These are phyloP conservation scores for Cardamine occulta DNA, from an alignment of 345 rosid genomes.

Conservation along the genomic window DNA sequence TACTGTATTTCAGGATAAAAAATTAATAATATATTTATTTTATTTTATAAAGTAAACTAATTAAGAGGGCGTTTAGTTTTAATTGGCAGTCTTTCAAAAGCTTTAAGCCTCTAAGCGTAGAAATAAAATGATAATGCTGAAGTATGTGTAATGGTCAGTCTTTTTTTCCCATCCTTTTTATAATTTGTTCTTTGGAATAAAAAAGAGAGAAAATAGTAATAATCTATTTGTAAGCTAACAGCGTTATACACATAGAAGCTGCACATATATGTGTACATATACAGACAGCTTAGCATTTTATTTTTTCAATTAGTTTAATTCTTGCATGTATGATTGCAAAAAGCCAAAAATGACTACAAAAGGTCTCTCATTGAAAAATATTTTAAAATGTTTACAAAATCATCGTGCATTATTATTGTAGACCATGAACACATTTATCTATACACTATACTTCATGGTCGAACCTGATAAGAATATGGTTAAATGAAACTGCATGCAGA, in stretches of 20 bases:
- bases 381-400: neutral
- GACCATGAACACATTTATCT: constrained; percentile 18
- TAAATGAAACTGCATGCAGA: no score
- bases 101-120: neutral
- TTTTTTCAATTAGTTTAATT: constrained; percentile 7
- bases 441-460: neutral
- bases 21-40: no score
- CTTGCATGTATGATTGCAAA: constrained; percentile 25
- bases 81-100: neutral
- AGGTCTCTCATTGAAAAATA: neutral
- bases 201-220: neutral
- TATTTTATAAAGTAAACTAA: no score
- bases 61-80: no score
- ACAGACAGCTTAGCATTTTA: constrained; percentile 7
- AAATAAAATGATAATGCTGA: neutral
- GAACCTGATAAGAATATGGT: neutral
- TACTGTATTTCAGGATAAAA: neutral
- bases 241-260: neutral
- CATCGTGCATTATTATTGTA: constrained; percentile 33
- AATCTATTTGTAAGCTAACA: neutral
- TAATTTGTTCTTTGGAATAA: neutral
- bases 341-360: constrained; percentile 3
- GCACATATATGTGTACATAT: neutral
- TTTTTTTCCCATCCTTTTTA: neutral
- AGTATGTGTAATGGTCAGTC: neutral